Evolutionary conservation across 768 basidiomycete genomes (phyloP).

Genomic region (Pisolithus marmoratus): DNA sequence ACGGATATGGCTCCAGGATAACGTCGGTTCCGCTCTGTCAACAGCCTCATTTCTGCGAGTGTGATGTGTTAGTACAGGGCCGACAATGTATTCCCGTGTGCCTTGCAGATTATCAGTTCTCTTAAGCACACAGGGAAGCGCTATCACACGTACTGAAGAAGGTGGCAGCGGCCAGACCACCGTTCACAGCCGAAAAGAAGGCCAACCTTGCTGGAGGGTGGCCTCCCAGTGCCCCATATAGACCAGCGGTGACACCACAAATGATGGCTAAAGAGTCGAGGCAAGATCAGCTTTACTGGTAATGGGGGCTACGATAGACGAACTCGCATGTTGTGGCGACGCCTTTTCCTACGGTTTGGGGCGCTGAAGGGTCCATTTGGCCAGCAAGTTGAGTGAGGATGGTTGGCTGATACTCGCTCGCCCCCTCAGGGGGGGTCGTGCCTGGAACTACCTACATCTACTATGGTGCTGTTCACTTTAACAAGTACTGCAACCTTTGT

Average conservation of each 20-base stretch:
- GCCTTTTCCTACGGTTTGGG: slow-evolving; percentile 47
- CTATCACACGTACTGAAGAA: slow-evolving; percentile 65
- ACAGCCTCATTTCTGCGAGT: slow-evolving; percentile 29
- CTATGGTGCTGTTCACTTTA: too few species aligned
- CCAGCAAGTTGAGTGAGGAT: not conserved
- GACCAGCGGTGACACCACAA: slow-evolving; percentile 42
- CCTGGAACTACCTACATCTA: too few species aligned
- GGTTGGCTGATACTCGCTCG: not conserved
- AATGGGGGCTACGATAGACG: slow-evolving; percentile 33
- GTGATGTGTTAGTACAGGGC: slow-evolving; percentile 53
- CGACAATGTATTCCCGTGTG: slow-evolving; percentile 69
- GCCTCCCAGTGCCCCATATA: slow-evolving; percentile 43
- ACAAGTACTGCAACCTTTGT: too few species aligned
- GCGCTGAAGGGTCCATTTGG: slow-evolving; percentile 27
- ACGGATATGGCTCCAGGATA: slow-evolving; percentile 51
- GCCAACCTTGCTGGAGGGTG: slow-evolving; percentile 46
- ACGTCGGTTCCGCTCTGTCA: slow-evolving; percentile 5
- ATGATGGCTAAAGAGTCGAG: slow-evolving; percentile 42
- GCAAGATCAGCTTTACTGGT: slow-evolving; percentile 16
- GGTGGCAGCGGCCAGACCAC: slow-evolving; percentile 60
- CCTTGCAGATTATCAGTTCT: slow-evolving; percentile 35
- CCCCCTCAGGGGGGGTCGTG: not conserved
- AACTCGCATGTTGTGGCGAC: slow-evolving; percentile 75
- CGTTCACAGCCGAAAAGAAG: slow-evolving; percentile 62
- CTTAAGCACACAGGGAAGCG: not conserved